A percentile compares a stretch with the other conserved stretches of the same genome.
phyloP scores from a whole-genome alignment of 208 protist genomes.

The Naegleria gruberi region DNA sequence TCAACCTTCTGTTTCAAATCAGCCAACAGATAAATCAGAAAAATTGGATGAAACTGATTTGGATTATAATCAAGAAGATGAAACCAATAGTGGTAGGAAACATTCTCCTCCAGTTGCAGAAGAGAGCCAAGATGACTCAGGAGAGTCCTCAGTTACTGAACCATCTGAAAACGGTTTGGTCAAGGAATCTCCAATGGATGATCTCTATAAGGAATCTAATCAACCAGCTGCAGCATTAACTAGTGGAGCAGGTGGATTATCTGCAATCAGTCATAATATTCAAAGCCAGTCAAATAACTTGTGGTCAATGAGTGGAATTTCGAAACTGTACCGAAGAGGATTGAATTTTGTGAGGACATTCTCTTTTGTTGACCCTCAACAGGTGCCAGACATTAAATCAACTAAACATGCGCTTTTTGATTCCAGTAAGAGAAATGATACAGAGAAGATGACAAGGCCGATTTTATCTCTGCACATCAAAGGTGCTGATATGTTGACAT shows the following conservation, averaged over 20 bases:
- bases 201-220: not conserved
- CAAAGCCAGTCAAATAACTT: not conserved
- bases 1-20: not conserved
- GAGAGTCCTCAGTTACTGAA: no score
- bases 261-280: not conserved
- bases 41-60: no score
- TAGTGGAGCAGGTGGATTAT: not conserved
- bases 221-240: not conserved
- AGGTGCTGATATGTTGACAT: not conserved
- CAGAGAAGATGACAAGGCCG: not conserved
- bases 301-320: not conserved
- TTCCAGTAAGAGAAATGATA: not conserved
- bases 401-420: not conserved
- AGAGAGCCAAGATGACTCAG: no score
- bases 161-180: no score
- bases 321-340: not conserved
- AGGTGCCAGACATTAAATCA: not conserved
- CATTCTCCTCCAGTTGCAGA: not conserved
- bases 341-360: not conserved
- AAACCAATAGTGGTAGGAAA: not conserved
- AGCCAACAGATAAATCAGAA: no score
- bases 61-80: not conserved
- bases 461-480: not conserved
- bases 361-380: not conserved
- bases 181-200: not conserved